These are phyloP conservation scores for Malus orientalis DNA, from an alignment of 306 rosid species.

Conservation along the genomic window DNA sequence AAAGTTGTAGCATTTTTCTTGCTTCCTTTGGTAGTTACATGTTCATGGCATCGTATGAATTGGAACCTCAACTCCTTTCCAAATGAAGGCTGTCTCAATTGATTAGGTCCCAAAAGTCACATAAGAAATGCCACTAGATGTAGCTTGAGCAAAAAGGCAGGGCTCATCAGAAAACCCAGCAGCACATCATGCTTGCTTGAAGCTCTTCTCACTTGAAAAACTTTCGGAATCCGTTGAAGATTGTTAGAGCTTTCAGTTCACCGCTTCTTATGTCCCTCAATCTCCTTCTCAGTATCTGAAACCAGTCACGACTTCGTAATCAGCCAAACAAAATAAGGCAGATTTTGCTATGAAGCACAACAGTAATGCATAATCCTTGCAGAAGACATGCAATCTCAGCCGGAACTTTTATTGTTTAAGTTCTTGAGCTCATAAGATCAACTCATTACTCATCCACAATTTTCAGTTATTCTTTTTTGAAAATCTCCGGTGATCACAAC, in stretches of 20 bases:
- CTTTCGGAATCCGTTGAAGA: constrained; percentile 66
- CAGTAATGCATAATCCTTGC: not conserved
- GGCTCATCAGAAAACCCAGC: not conserved
- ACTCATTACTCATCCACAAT: too few relatives aligned
- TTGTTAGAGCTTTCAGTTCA: constrained; percentile 64
- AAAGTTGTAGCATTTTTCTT: not conserved
- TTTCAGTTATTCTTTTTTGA: not conserved
- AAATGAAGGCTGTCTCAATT: not conserved
- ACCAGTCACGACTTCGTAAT: not conserved
- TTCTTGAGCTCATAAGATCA: not conserved
- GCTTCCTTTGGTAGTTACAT: not conserved
- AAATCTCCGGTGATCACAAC: not conserved
- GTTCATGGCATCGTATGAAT: not conserved
- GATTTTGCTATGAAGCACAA: not conserved
- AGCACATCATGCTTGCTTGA: not conserved
- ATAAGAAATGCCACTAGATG: not conserved
- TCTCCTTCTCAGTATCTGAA: constrained; percentile 73
- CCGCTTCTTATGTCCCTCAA: constrained; percentile 78
- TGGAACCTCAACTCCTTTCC: not conserved
- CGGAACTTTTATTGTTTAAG: not conserved
- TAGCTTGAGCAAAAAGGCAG: not conserved
- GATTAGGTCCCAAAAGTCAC: not conserved
- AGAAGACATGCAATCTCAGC: not conserved
- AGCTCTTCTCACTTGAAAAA: constrained; percentile 47
- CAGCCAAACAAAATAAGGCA: not conserved